A percentile compares a stretch with the other conserved stretches of the same genome.
Conservation (phyloP, 1,284 basidiomycete species). For the Acaromyces ingoldii region DNA sequence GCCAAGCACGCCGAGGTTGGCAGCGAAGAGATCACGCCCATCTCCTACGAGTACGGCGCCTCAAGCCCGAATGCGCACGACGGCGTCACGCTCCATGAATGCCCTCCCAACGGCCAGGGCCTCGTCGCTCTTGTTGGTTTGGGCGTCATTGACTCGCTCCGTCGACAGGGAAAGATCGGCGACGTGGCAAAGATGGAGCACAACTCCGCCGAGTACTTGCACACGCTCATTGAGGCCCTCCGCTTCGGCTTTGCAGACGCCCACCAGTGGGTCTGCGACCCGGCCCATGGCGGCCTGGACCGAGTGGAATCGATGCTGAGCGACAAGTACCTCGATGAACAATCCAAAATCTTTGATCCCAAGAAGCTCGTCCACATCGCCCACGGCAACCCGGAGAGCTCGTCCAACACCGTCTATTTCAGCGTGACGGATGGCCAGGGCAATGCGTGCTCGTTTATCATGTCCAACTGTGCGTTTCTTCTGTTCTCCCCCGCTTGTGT, state of each 20-base stretch:
- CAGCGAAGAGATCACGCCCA: slow-evolving; percentile 76
- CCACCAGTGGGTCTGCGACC: slow-evolving; percentile 82
- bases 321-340: slow-evolving; percentile 71
- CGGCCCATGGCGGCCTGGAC: slow-evolving; percentile 66
- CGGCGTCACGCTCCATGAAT: slow-evolving; percentile 57
- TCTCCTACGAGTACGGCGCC: slow-evolving; percentile 71
- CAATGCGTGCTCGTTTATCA: slow-evolving; percentile 90
- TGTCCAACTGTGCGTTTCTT: slow-evolving; percentile 68
- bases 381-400: slow-evolving; percentile 71
- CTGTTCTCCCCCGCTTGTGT: not conserved
- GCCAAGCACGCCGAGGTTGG: slow-evolving; percentile 60
- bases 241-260: slow-evolving; percentile 76
- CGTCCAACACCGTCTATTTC: slow-evolving; percentile 91
- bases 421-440: slow-evolving; percentile 67
- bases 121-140: slow-evolving; percentile 87
- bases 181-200: slow-evolving; percentile 74
- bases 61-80: slow-evolving; percentile 62
- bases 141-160: slow-evolving; percentile 81
- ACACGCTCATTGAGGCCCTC: slow-evolving; percentile 73
- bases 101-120: slow-evolving; percentile 91
- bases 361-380: slow-evolving; percentile 62
- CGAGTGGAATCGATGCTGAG: slow-evolving; percentile 55
- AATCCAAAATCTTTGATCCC: slow-evolving; percentile 76
- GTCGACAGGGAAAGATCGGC: slow-evolving; percentile 66
- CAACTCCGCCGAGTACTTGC: slow-evolving; percentile 81